These are phyloP conservation scores for Combretum micranthum DNA, from an alignment of 345 rosid species.

Conservation along the genomic window DNA sequence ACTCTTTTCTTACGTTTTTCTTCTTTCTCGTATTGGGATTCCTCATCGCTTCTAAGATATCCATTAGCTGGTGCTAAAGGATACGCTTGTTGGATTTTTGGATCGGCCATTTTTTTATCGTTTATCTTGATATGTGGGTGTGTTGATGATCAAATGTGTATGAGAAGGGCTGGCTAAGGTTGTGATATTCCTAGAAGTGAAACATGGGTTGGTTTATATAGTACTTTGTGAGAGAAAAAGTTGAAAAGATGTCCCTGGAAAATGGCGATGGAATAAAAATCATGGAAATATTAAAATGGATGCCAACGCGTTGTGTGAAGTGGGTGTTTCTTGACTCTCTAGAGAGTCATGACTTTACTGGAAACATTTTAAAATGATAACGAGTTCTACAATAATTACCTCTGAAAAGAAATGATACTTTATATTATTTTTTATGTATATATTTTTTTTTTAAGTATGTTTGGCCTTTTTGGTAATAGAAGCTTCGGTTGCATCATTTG, in stretches of 20 bases:
- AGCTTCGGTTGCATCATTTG: not conserved
- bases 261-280: not conserved
- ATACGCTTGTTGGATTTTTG: conserved; percentile 4
- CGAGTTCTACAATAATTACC: no score
- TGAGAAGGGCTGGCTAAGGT: no score
- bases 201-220: not conserved
- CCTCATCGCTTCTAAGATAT: no score
- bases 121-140: no score
- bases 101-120: not conserved
- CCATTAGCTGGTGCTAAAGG: conserved; percentile 7
- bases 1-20: no score
- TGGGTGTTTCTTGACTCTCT: conserved; percentile 10
- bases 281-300: not conserved
- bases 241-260: no score
- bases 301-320: not conserved
- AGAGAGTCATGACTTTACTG: conserved; percentile 4
- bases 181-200: no score
- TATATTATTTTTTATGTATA: not conserved
- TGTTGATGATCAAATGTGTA: no score
- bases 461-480: not conserved
- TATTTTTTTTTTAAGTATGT: no score
- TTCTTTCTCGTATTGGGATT: no score
- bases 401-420: no score
- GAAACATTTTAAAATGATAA: no score
- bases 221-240: not conserved